These are phyloP conservation scores for Colletotrichum trifolii DNA, from an alignment of 2,329 filamentous ascomycete species.

Conservation along the genomic window DNA sequence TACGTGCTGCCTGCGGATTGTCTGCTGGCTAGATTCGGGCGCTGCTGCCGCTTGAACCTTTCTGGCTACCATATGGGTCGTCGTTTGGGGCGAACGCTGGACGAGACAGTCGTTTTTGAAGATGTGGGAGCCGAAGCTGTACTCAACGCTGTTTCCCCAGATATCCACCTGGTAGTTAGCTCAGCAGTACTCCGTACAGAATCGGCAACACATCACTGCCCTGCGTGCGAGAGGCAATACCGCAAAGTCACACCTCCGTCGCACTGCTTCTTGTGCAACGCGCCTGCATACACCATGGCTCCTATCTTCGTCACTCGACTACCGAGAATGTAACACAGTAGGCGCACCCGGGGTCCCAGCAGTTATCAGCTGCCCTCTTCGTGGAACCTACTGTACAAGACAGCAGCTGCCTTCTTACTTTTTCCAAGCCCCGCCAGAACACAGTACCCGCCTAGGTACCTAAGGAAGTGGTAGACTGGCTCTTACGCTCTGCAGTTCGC, in stretches of 20 bases:
- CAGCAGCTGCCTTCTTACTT: not conserved
- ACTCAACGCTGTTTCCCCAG: conserved; percentile 16
- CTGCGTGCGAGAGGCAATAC: no score
- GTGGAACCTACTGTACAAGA: not conserved
- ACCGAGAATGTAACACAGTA: not conserved
- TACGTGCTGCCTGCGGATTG: not conserved
- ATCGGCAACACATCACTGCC: not conserved
- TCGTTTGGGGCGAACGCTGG: conserved; percentile 2
- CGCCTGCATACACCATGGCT: conserved; percentile 7
- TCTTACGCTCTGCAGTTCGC: no score
- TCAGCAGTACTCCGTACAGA: not conserved
- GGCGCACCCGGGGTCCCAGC: not conserved
- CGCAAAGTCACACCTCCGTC: conserved; percentile 8
- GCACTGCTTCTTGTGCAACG: conserved; percentile 15
- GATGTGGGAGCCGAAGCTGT: not conserved
- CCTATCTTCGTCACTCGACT: no score
- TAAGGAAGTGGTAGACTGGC: no score
- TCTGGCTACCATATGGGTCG: not conserved
- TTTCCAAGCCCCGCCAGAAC: not conserved
- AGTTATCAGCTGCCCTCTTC: not conserved
- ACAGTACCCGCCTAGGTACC: no score
- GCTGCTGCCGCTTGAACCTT: no score
- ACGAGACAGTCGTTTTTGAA: no score
- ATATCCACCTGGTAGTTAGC: conserved; percentile 17
- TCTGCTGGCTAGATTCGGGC: no score